Conservation (phyloP, 345 rosid species). For the Melastoma malabathricum region DNA sequence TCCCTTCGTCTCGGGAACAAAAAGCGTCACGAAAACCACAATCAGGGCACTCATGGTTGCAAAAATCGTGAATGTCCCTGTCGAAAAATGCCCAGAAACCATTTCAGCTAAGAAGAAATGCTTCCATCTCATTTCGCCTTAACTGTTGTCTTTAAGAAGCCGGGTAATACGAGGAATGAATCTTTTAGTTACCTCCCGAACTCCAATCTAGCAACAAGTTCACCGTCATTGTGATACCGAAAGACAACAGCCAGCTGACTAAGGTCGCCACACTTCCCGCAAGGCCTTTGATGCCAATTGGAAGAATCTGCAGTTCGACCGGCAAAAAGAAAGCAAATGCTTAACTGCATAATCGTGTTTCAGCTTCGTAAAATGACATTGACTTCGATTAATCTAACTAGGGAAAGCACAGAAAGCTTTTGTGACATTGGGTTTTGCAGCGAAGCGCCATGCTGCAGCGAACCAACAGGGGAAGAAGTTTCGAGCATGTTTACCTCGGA, state of each 20-base stretch:
- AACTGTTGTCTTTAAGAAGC: constrained; percentile 1
- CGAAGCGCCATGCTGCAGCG: neutral
- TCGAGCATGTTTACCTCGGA: constrained; percentile 60
- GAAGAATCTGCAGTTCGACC: constrained; percentile 18
- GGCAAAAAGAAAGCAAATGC: neutral
- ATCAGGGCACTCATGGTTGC: constrained; percentile 20
- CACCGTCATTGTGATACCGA: constrained; percentile 42
- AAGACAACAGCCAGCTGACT: constrained; percentile 41
- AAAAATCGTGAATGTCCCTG: constrained; percentile 51
- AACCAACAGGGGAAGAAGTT: neutral
- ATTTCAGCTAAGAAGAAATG: too few species aligned
- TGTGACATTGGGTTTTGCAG: too few species aligned
- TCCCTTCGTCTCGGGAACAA: constrained; percentile 68
- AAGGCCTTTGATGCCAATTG: constrained; percentile 43
- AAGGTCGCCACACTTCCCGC: constrained; percentile 60
- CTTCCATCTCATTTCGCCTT: too few species aligned
- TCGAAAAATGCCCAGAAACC: neutral
- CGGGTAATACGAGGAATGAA: too few species aligned
- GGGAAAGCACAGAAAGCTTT: too few species aligned
- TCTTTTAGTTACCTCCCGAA: constrained; percentile 38
- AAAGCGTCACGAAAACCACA: constrained; percentile 26
- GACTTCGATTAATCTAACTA: too few species aligned
- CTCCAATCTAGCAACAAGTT: constrained; percentile 55
- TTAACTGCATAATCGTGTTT: neutral
- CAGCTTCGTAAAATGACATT: too few species aligned